Conservation (phyloP, 192 early-diverging fungal genomes). For the Geranomyces michiganensis region DNA sequence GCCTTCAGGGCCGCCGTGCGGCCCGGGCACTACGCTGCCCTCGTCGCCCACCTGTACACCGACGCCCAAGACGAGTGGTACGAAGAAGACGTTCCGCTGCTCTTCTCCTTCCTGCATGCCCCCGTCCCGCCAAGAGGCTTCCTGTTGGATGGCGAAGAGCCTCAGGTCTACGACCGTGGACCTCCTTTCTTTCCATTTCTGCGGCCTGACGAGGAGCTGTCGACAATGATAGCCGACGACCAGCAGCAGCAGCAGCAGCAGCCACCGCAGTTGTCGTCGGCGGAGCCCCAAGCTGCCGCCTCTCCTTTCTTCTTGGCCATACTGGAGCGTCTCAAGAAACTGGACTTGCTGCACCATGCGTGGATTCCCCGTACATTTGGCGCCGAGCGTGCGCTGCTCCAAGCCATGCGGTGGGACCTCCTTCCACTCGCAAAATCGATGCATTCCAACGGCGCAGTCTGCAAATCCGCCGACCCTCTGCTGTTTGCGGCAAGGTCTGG, state of each 20-base stretch:
- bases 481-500: slow-evolving; percentile 1
- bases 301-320: slow-evolving; percentile 10
- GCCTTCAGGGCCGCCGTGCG: neutral
- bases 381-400: neutral
- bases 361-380: neutral
- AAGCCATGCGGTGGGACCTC: neutral
- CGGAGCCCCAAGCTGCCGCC: neutral
- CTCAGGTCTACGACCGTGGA: too few relatives aligned
- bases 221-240: too few relatives aligned
- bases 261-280: too few relatives aligned
- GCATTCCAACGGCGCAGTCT: neutral
- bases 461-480: neutral
- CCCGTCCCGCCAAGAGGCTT: neutral
- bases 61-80: neutral
- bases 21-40: neutral
- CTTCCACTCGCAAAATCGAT: neutral
- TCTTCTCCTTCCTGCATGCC: neutral
- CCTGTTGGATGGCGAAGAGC: too few relatives aligned
- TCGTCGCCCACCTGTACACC: neutral
- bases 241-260: too few relatives aligned
- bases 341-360: neutral
- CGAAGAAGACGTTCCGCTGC: neutral
- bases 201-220: too few relatives aligned
- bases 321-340: neutral
- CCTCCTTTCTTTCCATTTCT: neutral